Base-by-base conservation (phyloP, 768 basidiomycete species). In the Dacryopinax primogenitus region DNA sequence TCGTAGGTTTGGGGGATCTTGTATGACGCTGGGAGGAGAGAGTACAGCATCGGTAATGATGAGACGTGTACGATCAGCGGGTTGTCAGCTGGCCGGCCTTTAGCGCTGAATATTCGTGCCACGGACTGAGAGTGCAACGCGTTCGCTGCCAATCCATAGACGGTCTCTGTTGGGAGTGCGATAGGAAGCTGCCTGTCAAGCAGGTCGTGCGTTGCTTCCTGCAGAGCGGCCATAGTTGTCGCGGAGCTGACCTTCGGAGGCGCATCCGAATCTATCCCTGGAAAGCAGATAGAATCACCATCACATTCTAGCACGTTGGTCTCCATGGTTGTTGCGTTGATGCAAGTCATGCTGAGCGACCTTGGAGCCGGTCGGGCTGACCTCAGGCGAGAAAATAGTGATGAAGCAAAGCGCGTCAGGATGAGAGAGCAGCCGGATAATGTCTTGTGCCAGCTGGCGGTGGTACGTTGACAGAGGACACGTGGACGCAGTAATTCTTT, bases 31-130 rank as follows among this genome's bases (percentile, higher is more conserved):
- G 92, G 92, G 9, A 96, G 80, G 66, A 96, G 79, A 3, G 83
- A 76, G 13, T 75, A 74, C 16, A 99, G 84, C 96, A 98, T 98
- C 37, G 78, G 70, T 23, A 80, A 75, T 0, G 91, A 93, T 7
- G 92, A 92, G 66, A 99, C 84, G 75, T 99, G 96, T 28, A 97
- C 89, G 79, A 99, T 99, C 64, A 99, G 81, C 1, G 96, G 96
- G 75, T 99, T 99, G 75, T 99, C 96, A 2, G 88, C 77, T 6
- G 96, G 96, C 63, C 96, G 82, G 37, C 92, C 90, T 72, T 99
- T 99, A 62, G 87, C 87, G 18, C 81, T 74, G 75, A 92, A 99
- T 70, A 99, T 93, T 70, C 80, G 81, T 1, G 80, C 72, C 3
- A 84, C 82, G 1, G 94, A 92, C 16, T 75, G 68, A 70, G 84